Evolutionary conservation across 345 rosid genomes (phyloP), one percentile per base, ranked within the genome.

Genomic region (Nephelium lappaceum): DNA sequence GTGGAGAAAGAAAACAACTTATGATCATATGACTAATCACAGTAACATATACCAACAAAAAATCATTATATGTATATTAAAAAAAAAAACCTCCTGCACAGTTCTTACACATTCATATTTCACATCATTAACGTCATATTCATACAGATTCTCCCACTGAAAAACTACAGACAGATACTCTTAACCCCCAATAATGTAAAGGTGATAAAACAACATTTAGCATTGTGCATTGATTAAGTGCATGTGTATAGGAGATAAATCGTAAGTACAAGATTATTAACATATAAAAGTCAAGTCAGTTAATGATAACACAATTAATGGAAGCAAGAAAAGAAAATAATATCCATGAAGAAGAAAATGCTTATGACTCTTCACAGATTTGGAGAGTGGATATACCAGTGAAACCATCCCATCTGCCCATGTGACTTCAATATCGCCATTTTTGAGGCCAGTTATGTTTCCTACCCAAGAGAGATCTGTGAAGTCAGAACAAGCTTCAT

Each of bases 391-490:
- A 81, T 79, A 49, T 94, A 97, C 99, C 95, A 38, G 86, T 79
- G 99, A 97, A 79, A 97, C 90, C 92, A 84, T 91, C 80, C 98
- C 98, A 80, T 97, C 96, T 27, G 98, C 98, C 99, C 99, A 97
- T 65, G 98, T 90, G 77, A 97, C 98, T 88, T 97, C 95, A 77
- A 97, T 94, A 78, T 97, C 93, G 81, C 99, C 99, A 85, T 97
- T 88, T 83, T 81, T 90, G 24, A 97, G 93, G 73, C 94, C 98
- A 83, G 93, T 93, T 84, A 96, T 90, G 85, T 94, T 93, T 72
- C 98, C 98, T 79, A 94, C 98, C 99, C 99, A 96, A 70, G 99
- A 93, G 72, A 93, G 95, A 85, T 93, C 90, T 6, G 90, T 80
- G 75, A 88, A 84, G 63, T 82, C 79, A 11, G 38, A 39, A 77